Evolutionary conservation across 345 rosid species (phyloP), one percentile per base, ranked within the genome.

Genomic region (Ricinus communis): DNA sequence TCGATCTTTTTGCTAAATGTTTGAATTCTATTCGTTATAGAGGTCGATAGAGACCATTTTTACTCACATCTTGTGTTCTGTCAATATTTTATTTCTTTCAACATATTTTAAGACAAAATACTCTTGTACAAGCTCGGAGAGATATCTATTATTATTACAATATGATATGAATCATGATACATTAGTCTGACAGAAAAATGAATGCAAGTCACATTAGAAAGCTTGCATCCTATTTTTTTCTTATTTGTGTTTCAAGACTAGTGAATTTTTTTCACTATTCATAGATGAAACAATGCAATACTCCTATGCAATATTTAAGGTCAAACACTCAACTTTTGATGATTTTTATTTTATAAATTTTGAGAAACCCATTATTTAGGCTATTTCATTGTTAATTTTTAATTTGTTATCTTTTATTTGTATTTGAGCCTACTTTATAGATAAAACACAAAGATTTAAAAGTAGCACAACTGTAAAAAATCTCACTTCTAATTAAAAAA

Each of bases 1-100:
- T n/a, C n/a, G n/a, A n/a, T n/a, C n/a, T n/a, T n/a, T n/a, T n/a
- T n/a, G n/a, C n/a, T n/a, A n/a, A n/a, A n/a, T n/a, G n/a, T n/a
- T n/a, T n/a, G n/a, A n/a, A n/a, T n/a, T n/a, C 2, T 30, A 7
- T 58, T 62, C 68, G 38, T 59, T 52, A n/a, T 57, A 93, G 98
- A 82, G 97, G 96, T 31, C 90, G 98, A 97, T 91, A 97, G 98
- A 91, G 90, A 8, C 97, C 97, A 18, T 56, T 86, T 79, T 70
- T 93, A 50, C 66, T 88, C 41, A 88, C 97, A 5, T 90, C 96
- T 0, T 80, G 87, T 68, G 61, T 90, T 67, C 77, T 93, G 59
- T 90, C 93, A n/a, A 88, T 91, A 47, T 90, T 88, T 71, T 86
- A 85, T 50, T 93, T 90, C 80, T 74, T 82, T 40, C 89, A 76